phyloP scores from a whole-genome alignment of 2,329 filamentous ascomycete species.

The Bipolaris oryzae region DNA sequence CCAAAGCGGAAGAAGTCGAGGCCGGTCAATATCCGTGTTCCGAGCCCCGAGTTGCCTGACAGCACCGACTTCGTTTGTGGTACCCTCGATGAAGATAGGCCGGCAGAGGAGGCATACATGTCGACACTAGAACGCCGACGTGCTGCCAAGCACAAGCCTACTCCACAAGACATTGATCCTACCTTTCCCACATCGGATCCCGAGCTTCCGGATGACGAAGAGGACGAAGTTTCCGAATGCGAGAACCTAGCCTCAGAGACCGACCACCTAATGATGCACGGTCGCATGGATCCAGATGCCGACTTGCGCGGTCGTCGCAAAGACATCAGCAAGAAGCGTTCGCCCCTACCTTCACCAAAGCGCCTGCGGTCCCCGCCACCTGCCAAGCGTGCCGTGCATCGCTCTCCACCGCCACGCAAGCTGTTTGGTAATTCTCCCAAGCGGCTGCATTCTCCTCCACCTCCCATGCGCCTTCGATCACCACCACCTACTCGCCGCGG shows the following conservation, averaged over 20 bases:
- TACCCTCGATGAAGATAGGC: slow-evolving; percentile 92
- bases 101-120: slow-evolving; percentile 91
- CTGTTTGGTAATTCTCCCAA: slow-evolving; percentile 75
- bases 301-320: slow-evolving; percentile 48
- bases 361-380: slow-evolving; percentile 62
- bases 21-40: slow-evolving; percentile 63
- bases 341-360: slow-evolving; percentile 64
- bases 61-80: slow-evolving; percentile 99
- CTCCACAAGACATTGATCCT: slow-evolving; percentile 90
- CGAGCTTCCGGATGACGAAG: slow-evolving; percentile 78
- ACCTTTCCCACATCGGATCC: slow-evolving; percentile 95
- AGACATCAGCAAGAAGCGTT: slow-evolving; percentile 43
- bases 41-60: slow-evolving; percentile 84
- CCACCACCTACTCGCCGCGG: slow-evolving; percentile 67
- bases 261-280: slow-evolving; percentile 70
- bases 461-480: slow-evolving; percentile 59
- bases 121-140: slow-evolving; percentile 82
- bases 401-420: slow-evolving; percentile 55
- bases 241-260: slow-evolving; percentile 58
- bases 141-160: slow-evolving; percentile 77
- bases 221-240: slow-evolving; percentile 54
- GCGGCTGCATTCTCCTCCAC: slow-evolving; percentile 57
- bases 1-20: slow-evolving; percentile 55
- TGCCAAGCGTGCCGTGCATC: slow-evolving; percentile 40
- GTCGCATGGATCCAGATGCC: slow-evolving; percentile 71